Conservation (phyloP, 1,284 basidiomycete species). For the Trametes hirsuta region DNA sequence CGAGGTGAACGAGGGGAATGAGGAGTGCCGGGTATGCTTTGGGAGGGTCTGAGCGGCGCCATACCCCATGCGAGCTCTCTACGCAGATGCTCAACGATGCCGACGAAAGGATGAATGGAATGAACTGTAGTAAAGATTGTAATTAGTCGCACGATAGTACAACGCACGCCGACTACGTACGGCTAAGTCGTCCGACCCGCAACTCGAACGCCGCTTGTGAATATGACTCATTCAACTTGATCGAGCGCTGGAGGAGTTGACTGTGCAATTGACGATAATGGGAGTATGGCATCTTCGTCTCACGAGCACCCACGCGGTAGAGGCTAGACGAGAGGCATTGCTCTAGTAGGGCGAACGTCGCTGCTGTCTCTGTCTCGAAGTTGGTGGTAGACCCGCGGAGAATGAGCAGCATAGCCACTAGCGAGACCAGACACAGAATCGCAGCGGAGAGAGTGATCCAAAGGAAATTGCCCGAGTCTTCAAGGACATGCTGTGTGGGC, state of each 20-base stretch:
- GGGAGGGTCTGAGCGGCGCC: constrained; percentile 30
- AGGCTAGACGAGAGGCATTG: constrained; percentile 41
- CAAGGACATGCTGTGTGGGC: constrained; percentile 34
- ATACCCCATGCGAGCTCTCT: constrained; percentile 52
- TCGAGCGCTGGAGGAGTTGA: constrained; percentile 42
- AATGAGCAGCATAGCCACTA: constrained; percentile 44
- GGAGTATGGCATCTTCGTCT: constrained; percentile 22
- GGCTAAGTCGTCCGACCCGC: constrained; percentile 47
- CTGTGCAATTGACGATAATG: constrained; percentile 33
- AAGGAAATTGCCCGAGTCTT: constrained; percentile 40
- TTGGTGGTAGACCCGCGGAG: constrained; percentile 48
- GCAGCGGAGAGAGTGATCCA: constrained; percentile 49
- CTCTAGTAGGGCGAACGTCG: constrained; percentile 40
- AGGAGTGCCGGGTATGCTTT: constrained; percentile 12
- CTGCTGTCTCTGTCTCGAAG: constrained; percentile 45
- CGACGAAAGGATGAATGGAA: constrained; percentile 48
- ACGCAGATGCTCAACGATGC: constrained; percentile 47
- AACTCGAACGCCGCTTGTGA: constrained; percentile 52
- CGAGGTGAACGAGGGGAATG: constrained; percentile 16
- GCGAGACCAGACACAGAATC: constrained; percentile 42
- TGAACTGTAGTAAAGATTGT: constrained; percentile 38
- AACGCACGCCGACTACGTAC: constrained; percentile 32
- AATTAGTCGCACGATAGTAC: neutral
- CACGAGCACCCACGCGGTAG: constrained; percentile 28
- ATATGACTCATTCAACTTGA: constrained; percentile 46